Evolutionary conservation across 371 early-diverging fungal genomes (phyloP).

Genomic region (Zopfochytrium polystomum): DNA sequence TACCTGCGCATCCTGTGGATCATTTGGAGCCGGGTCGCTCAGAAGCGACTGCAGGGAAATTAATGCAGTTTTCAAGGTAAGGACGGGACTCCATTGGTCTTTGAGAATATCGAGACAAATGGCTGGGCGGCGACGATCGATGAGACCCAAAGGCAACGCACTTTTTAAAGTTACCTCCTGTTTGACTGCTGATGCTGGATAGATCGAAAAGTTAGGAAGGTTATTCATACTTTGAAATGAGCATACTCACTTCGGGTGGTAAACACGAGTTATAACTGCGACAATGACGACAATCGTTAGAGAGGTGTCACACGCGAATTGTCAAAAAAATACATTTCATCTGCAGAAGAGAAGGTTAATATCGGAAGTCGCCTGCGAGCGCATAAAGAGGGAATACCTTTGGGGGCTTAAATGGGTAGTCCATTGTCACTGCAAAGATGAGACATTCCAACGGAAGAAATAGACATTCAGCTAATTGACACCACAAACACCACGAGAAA

Average conservation of each 20-base stretch:
- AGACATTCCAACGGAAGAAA: slow-evolving; percentile 4
- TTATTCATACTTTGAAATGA: not conserved
- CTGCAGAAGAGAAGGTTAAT: slow-evolving; percentile 7
- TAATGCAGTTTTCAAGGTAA: slow-evolving; percentile 48
- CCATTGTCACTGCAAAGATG: slow-evolving; percentile 18
- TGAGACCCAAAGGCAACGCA: not conserved
- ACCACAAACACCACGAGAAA: not conserved
- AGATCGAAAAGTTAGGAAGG: no score
- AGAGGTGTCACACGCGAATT: no score
- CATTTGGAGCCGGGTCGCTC: slow-evolving; percentile 46
- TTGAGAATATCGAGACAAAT: slow-evolving; percentile 52
- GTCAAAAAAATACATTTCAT: slow-evolving; percentile 27
- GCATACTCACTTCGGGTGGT: slow-evolving; percentile 42
- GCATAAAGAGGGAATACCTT: no score
- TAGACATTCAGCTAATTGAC: no score
- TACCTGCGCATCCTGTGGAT: slow-evolving; percentile 49
- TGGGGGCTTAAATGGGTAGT: slow-evolving; percentile 48
- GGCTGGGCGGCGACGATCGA: slow-evolving; percentile 16
- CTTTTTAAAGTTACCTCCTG: slow-evolving; percentile 35
- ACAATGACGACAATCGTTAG: not conserved
- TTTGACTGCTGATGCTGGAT: slow-evolving; percentile 39
- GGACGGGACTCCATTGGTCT: slow-evolving; percentile 49
- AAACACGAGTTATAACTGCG: slow-evolving; percentile 38
- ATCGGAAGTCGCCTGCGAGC: no score
- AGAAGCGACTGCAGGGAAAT: slow-evolving; percentile 49